A percentile compares a stretch with the other conserved stretches of the same genome.
Conservation (phyloP, 139 green algal species). For the Picochlorum sp. region DNA sequence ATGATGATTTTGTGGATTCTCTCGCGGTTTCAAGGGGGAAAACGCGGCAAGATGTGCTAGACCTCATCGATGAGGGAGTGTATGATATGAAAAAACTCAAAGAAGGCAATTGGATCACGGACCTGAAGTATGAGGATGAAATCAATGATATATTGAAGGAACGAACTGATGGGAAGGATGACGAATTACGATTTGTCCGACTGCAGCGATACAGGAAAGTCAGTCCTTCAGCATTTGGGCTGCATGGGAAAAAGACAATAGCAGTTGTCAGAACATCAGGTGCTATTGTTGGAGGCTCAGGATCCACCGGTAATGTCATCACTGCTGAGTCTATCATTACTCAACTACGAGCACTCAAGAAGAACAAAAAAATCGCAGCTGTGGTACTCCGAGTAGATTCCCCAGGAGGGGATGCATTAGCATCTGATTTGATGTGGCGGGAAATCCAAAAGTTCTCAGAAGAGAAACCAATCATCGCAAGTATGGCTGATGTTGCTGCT, state of each 20-base stretch:
- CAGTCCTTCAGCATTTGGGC: constrained; percentile 50
- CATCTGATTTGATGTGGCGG: constrained; percentile 91
- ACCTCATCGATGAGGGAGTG: constrained; percentile 67
- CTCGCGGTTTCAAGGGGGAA: constrained; percentile 58
- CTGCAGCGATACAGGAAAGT: constrained; percentile 59
- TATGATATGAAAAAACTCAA: constrained; percentile 58
- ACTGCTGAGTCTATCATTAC: constrained; percentile 41
- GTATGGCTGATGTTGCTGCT: constrained; percentile 90
- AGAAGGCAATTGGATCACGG: constrained; percentile 57
- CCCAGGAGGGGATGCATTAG: constrained; percentile 82
- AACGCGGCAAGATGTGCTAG: constrained; percentile 48
- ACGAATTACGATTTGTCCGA: constrained; percentile 47
- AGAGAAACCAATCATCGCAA: constrained; percentile 88
- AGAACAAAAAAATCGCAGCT: constrained; percentile 47
- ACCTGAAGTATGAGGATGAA: constrained; percentile 83
- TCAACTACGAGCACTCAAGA: constrained; percentile 37
- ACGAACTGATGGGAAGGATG: constrained; percentile 44
- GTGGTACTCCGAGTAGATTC: constrained; percentile 87
- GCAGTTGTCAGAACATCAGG: constrained; percentile 75
- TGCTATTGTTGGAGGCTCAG: constrained; percentile 22
- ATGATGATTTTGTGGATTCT: constrained; percentile 53
- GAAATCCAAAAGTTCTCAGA: constrained; percentile 52
- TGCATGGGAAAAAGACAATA: constrained; percentile 60
- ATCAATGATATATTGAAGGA: constrained; percentile 68
- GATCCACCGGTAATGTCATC: constrained; percentile 28